Evolutionary conservation across 2,329 filamentous ascomycete genomes (phyloP).

Genomic region (Calonectria multiphialidica): DNA sequence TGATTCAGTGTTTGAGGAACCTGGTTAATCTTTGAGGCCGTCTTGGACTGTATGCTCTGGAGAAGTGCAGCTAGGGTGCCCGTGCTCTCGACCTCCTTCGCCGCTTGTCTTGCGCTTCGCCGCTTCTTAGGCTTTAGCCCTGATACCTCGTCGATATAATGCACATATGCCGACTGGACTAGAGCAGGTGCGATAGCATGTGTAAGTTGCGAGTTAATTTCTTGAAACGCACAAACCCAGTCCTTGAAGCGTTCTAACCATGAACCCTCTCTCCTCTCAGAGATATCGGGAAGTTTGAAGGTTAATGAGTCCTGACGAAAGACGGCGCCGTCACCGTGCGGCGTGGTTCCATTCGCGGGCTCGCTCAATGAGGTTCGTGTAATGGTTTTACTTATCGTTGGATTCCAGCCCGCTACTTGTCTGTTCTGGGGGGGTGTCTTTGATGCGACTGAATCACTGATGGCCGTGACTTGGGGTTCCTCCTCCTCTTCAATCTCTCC

Average conservation of each 20-base stretch:
- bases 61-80: constrained; percentile 41
- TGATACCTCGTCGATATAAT: constrained; percentile 47
- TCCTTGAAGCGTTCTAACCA: constrained; percentile 51
- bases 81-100: constrained; percentile 41
- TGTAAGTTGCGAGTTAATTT: constrained; percentile 39
- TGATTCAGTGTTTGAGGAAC: constrained; percentile 17
- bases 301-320: constrained; percentile 35
- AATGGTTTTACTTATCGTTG: constrained; percentile 26
- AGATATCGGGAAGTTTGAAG: constrained; percentile 45
- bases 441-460: not conserved
- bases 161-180: constrained; percentile 42
- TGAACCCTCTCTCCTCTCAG: constrained; percentile 44
- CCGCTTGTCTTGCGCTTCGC: constrained; percentile 45
- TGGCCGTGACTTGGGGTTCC: constrained; percentile 1
- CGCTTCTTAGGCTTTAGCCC: constrained; percentile 49
- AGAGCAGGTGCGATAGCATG: constrained; percentile 40
- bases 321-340: constrained; percentile 34
- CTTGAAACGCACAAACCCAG: constrained; percentile 49
- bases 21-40: constrained; percentile 3
- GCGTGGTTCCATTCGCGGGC: constrained; percentile 27
- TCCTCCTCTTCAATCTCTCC: constrained; percentile 49
- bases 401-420: constrained; percentile 28
- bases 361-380: constrained; percentile 25
- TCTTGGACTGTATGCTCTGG: constrained; percentile 28
- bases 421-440: constrained; percentile 16